These are phyloP conservation scores for Coniferiporia weirii DNA, from an alignment of 1,284 basidiomycete species.

Conservation along the genomic window DNA sequence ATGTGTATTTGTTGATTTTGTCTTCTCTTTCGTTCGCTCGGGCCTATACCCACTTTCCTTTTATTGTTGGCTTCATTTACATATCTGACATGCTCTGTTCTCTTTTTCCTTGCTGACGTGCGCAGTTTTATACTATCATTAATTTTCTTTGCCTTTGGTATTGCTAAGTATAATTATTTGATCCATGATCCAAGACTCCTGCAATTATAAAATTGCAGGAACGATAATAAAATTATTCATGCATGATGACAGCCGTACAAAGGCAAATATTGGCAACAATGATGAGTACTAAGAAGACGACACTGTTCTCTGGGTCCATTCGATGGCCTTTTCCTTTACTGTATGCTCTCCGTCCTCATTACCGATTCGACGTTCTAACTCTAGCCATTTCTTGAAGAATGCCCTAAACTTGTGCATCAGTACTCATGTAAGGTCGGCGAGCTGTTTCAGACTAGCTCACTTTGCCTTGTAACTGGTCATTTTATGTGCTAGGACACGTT, in stretches of 20 bases:
- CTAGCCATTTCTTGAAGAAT: conserved; percentile 98
- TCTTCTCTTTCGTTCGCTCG: conserved; percentile 17
- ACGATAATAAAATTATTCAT: not conserved
- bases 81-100: conserved; percentile 23
- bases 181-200: conserved; percentile 33
- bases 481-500: conserved; percentile 76
- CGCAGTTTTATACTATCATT: conserved; percentile 34
- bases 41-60: conserved; percentile 20
- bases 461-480: conserved; percentile 95
- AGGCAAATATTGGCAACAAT: conserved; percentile 28
- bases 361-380: conserved; percentile 82
- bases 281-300: conserved; percentile 15
- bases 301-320: conserved; percentile 71
- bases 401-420: conserved; percentile 41
- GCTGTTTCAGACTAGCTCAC: conserved; percentile 36
- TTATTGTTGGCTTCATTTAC: conserved; percentile 33
- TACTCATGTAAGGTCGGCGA: conserved; percentile 15
- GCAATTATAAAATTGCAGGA: not conserved
- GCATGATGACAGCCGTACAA: conserved; percentile 15
- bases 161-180: conserved; percentile 26
- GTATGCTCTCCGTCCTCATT: conserved; percentile 77
- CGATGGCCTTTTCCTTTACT: conserved; percentile 86
- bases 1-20: conserved; percentile 28
- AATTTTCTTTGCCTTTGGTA: conserved; percentile 30
- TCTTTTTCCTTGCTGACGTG: conserved; percentile 30